These are phyloP conservation scores for Coemansia sp. DNA, from an alignment of 192 early-diverging fungal species.

Conservation along the genomic window DNA sequence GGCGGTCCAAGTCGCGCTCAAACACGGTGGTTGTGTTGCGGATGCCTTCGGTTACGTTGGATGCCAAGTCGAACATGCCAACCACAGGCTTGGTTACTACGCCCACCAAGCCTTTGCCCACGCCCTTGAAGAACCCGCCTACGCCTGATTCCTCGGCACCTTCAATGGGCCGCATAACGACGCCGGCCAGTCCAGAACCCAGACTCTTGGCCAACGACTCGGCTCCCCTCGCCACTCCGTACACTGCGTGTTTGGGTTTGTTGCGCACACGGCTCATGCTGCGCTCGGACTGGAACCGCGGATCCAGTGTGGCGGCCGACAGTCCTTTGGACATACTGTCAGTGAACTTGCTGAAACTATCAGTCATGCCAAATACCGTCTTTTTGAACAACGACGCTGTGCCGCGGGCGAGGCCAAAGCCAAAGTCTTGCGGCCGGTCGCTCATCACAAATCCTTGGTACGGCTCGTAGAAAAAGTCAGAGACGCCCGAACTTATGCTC, in stretches of 20 bases:
- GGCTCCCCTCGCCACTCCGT: conserved; percentile 85
- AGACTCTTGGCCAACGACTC: conserved; percentile 80
- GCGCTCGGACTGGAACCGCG: conserved; percentile 80
- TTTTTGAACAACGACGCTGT: conserved; percentile 76
- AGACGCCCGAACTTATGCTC: conserved; percentile 90
- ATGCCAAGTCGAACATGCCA: conserved; percentile 92
- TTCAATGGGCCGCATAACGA: conserved; percentile 84
- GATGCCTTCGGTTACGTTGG: conserved; percentile 91
- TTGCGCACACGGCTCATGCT: conserved; percentile 79
- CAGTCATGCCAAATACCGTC: conserved; percentile 93
- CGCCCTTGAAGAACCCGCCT: conserved; percentile 91
- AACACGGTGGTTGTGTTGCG: conserved; percentile 91
- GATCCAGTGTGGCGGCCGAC: conserved; percentile 92
- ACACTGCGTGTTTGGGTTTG: conserved; percentile 84
- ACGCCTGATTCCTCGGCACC: conserved; percentile 87
- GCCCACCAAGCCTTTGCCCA: conserved; percentile 92
- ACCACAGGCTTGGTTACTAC: conserved; percentile 93
- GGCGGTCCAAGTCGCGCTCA: conserved; percentile 79
- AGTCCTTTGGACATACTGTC: conserved; percentile 96
- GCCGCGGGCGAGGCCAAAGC: conserved; percentile 85
- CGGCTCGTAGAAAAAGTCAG: conserved; percentile 97
- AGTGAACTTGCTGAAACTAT: conserved; percentile 92
- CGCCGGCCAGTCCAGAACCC: conserved; percentile 82
- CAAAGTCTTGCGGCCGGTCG: conserved; percentile 90
- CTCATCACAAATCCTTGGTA: conserved; percentile 95